Evolutionary conservation across 2,329 filamentous ascomycete species (phyloP), one percentile per base, ranked within the genome.

Genomic region (Onygena corvina): DNA sequence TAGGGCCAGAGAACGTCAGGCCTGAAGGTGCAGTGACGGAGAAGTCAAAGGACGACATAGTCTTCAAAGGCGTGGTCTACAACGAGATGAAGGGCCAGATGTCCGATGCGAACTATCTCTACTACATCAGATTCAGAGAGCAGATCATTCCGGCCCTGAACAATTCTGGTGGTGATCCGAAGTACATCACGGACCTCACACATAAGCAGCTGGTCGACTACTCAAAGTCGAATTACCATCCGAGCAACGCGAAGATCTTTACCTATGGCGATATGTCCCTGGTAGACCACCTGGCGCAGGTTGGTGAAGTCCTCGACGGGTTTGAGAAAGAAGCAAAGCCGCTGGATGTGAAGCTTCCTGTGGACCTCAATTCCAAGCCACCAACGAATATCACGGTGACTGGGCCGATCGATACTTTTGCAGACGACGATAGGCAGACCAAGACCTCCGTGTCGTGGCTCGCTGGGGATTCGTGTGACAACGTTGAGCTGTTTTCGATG

Each of bases 61-160:
- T 94, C 0, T 96, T 96, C 75, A 96, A 96, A 70, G 90, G 90
- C 21, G 92, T 96, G 1, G 90, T 96, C 0, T 96, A 96, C 71
- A 98, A 98, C 61, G 92, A 98, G 71, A 98, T 98, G 92, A 98
- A 98, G 70, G 92, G 92, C 0, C 89, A 95, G 63, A 94, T 96
- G 82, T 96, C 92, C 1, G 92, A 98, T 65, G 88, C 90, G 4
- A 87, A 87, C 57, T 98, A 98, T 60, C 73, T 96, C 0, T 98
- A 86, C 71, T 96, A 95, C 65, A 94, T 95, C 57, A 79, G 84
- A 48, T 98, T 94, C 67, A 87, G 94, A 62, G 88, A 96, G 59
- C 84, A 92, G 63, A 86, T 98, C 48, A 92, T 94, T 62, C 92
- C 92, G 0, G 83, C 84, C 31, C 84, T 98, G 64, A 85, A 98